These are phyloP conservation scores for Calonectria pauciramosa DNA, from an alignment of 2,329 filamentous ascomycete species.

Conservation along the genomic window DNA sequence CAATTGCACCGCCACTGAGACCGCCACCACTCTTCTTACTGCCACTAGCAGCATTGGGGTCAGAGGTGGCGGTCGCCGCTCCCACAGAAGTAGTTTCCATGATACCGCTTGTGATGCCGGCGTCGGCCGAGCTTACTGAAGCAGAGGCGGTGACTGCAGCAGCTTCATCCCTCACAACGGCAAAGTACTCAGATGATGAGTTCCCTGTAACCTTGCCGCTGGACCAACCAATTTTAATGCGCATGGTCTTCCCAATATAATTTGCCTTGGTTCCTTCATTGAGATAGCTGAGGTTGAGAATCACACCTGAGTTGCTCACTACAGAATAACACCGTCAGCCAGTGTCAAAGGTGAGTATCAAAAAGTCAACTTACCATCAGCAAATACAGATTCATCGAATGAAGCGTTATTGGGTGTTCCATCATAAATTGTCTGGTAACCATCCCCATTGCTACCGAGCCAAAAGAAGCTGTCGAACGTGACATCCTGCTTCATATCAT, in stretches of 20 bases:
- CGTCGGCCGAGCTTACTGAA: background rate
- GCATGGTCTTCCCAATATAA: background rate
- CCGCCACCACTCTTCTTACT: constrained; percentile 38
- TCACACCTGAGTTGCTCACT: background rate
- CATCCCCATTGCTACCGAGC: background rate
- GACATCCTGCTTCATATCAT: background rate
- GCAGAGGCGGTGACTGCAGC: background rate
- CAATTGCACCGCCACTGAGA: constrained; percentile 59
- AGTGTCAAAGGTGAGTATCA: no score
- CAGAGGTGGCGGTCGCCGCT: background rate
- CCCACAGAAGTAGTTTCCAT: background rate
- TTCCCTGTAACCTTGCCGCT: background rate
- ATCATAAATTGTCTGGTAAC: background rate
- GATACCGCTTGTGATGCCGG: background rate
- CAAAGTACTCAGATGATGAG: background rate
- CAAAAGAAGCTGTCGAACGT: background rate
- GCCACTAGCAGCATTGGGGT: background rate
- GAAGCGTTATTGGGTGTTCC: background rate
- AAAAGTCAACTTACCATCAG: background rate
- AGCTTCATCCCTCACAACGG: background rate
- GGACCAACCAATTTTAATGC: background rate
- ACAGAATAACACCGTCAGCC: background rate
- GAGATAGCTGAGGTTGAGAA: background rate
- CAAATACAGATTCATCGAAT: background rate
- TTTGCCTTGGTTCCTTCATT: background rate